Evolutionary conservation across 257 asterid genomes (phyloP), one percentile per base, ranked within the genome.

Genomic region (Fraxinus anomala): DNA sequence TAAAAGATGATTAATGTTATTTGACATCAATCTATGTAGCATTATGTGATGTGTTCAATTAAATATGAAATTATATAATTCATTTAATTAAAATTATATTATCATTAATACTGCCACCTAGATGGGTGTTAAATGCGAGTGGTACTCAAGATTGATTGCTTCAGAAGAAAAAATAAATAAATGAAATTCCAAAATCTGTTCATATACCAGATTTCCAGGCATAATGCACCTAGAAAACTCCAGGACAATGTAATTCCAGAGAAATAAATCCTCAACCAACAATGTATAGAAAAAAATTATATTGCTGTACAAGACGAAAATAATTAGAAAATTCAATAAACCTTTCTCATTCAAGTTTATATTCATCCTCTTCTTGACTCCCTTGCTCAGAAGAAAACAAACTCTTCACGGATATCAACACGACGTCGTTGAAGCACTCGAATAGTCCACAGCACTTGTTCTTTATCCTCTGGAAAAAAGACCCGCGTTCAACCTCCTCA

Each of bases 391-490:
- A 59, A 59, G 67, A n/a, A 59, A 21, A n/a, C 67, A 23, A 21
- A 59, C 67, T 21, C 13, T 21, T 59, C 30, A 59, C 66, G 14
- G 47, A 40, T 7, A n/a, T 9, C 28, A 56, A 56, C 66, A 56
- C 30, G 67, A 59, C 30, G 67, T 59, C 67, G 67, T n/a, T 59
- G 67, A 59, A 59, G 67, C 67, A 59, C 67, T n/a, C 67, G 4
- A 59, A 59, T 30, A 59, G 13, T 59, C 67, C 67, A n/a, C 67
- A 59, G 23, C 67, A 59, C 30, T 59, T 59, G 13, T 8, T 59
- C 67, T 59, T 59, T 21, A 59, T 59, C 28, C 67, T 59, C 67
- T 10, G 28, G 31, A 21, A 8, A 59, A 59, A 59, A 9, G 67
- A 59, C 28, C 67, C 67, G 28, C 67, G 30, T 59, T 59, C 67